Base-by-base conservation (phyloP, 768 basidiomycete species). In the Pleurotus sapidus region DNA sequence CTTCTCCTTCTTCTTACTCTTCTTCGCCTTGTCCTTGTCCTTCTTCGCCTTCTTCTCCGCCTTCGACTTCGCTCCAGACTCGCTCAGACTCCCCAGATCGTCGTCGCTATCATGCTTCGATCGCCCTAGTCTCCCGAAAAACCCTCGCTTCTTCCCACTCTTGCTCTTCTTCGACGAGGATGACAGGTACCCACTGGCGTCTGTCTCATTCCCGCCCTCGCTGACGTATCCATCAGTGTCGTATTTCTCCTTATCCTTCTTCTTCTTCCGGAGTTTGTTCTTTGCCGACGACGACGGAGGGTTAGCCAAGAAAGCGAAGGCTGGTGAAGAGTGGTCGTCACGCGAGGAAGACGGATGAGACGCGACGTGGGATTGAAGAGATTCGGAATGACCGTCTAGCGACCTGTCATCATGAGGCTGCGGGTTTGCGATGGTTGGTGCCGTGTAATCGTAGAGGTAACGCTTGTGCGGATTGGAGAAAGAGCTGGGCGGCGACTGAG, bases 61-160 rank as follows among this genome's bases (percentile, higher is more conserved):
- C 57, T 63, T 48, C 43, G 56, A 30, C 23, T 59, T 46, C 11
- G 27, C 61, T 69, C 65, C 58, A 65, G 70, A 65, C 65, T 72
- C 68, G 55, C 63, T 18, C 27, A n/a, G 2, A 67, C 72, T n/a
- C 63, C 64, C 45, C 7, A 60, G 65, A 8, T 42, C 63, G 15
- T 56, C 49, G 45, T 39, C 46, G 14, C 68, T 64, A 57, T 77
- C 73, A 67, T 80, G 82, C 65, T 70, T 77, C 40, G 50, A 53
- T 39, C 50, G 30, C 23, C 50, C 50, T 23, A 53, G 20, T 11
- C 50, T 15, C 6, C 27, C 50, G 23, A 53, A 53, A 38, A 53
- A 53, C n/a, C 50, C 50, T 23, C 40, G 42, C 50, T 40, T 40
- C 50, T 53, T 42, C 50, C 20, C 37, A 9, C 50, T 53, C 50